Conservation (phyloP, 2,329 filamentous ascomycete species). For the Drechslerella stenobrocha region DNA sequence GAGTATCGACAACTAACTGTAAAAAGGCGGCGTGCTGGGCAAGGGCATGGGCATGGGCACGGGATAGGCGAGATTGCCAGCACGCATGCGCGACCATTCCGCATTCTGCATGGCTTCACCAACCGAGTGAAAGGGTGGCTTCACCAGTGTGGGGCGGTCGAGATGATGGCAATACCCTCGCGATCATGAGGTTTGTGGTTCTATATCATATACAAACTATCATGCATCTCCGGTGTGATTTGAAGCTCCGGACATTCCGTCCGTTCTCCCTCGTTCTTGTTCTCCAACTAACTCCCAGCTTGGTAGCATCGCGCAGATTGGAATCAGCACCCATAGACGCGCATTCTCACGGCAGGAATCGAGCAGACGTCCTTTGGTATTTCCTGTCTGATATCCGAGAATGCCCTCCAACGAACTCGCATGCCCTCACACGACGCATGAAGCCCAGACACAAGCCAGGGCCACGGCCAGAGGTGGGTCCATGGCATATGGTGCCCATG, state of each 20-base stretch:
- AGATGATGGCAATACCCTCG: background rate
- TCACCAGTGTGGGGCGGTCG: background rate
- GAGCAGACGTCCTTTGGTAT: too few relatives aligned
- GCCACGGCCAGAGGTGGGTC: constrained; percentile 2
- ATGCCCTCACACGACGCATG: too few relatives aligned
- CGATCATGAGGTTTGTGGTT: background rate
- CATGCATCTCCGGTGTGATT: too few relatives aligned
- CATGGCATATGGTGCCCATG: background rate
- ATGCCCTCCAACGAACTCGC: too few relatives aligned
- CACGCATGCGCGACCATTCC: constrained; percentile 28
- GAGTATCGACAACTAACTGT: constrained; percentile 9
- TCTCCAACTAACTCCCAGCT: too few relatives aligned
- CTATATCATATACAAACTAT: too few relatives aligned
- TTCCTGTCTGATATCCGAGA: too few relatives aligned
- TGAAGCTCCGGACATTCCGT: too few relatives aligned
- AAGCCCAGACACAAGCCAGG: constrained; percentile 1
- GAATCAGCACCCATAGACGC: too few relatives aligned
- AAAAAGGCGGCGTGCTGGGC: background rate
- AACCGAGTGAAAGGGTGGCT: constrained; percentile 2
- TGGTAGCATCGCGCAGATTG: too few relatives aligned
- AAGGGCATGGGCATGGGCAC: background rate
- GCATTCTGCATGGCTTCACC: constrained; percentile 17
- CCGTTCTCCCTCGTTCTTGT: too few relatives aligned
- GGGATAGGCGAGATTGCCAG: constrained; percentile 44
- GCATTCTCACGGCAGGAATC: too few relatives aligned